Evolutionary conservation across 208 protist species (phyloP).

Genomic region (Leptomonas pyrrhocoris): DNA sequence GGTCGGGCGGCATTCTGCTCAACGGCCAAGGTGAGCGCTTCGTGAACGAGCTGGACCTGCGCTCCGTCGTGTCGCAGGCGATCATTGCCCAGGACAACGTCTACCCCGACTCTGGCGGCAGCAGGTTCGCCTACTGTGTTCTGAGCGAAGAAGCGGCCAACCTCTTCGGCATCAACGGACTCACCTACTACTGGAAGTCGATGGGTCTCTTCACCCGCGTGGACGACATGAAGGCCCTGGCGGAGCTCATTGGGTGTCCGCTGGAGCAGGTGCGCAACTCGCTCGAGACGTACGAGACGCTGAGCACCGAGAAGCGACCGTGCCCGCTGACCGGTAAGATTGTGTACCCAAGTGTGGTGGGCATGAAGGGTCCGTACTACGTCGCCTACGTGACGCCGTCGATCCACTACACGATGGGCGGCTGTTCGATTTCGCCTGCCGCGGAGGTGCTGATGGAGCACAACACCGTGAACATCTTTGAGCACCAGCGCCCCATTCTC

Average conservation of each 20-base stretch:
- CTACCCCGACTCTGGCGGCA: slow-evolving; percentile 61
- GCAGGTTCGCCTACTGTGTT: slow-evolving; percentile 83
- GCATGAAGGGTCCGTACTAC: slow-evolving; percentile 71
- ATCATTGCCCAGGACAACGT: slow-evolving; percentile 84
- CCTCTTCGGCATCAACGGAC: slow-evolving; percentile 74
- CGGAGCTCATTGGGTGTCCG: slow-evolving; percentile 72
- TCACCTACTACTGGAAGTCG: slow-evolving; percentile 85
- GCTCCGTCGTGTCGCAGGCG: slow-evolving; percentile 92
- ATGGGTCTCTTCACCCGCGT: slow-evolving; percentile 70
- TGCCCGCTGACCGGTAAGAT: slow-evolving; percentile 79
- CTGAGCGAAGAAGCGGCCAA: slow-evolving; percentile 75
- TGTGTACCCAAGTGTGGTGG: slow-evolving; percentile 76
- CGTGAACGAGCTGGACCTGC: slow-evolving; percentile 94
- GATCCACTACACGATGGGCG: slow-evolving; percentile 98
- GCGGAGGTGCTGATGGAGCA: slow-evolving; percentile 77
- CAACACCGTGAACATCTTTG: slow-evolving; percentile 31
- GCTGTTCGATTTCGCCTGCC: slow-evolving; percentile 86
- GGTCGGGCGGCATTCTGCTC: slow-evolving; percentile 93
- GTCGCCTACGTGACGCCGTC: slow-evolving; percentile 92
- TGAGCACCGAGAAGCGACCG: slow-evolving; percentile 30
- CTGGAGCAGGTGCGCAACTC: slow-evolving; percentile 39
- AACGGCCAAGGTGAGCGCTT: slow-evolving; percentile 93
- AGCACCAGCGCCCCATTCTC: slow-evolving; percentile 67
- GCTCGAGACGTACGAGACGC: slow-evolving; percentile 62
- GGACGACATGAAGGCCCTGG: slow-evolving; percentile 53